Evolutionary conservation across 1,284 basidiomycete species (phyloP).

Genomic region (Apiotrichum porosum): DNA sequence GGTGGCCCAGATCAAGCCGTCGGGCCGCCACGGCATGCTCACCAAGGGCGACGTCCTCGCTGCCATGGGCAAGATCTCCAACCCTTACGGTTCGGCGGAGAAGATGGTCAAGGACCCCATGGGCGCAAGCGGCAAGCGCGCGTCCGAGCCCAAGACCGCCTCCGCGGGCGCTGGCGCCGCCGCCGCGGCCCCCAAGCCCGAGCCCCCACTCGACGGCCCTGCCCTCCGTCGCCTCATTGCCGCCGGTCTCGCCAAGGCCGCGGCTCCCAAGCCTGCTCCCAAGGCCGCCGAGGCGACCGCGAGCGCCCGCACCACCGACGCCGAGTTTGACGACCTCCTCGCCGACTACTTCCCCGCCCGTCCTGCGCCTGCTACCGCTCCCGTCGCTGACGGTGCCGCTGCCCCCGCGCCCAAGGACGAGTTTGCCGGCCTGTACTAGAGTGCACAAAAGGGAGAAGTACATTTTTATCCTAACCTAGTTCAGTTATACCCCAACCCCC

Average conservation of each 20-base stretch:
- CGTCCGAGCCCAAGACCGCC: slow-evolving; percentile 24
- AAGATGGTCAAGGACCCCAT: slow-evolving; percentile 56
- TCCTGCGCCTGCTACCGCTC: slow-evolving; percentile 31
- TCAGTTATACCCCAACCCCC: no score
- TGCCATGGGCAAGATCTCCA: slow-evolving; percentile 61
- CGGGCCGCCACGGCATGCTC: slow-evolving; percentile 79
- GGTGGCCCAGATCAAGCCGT: slow-evolving; percentile 54
- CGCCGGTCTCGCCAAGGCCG: slow-evolving; percentile 60
- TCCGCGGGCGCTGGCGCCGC: slow-evolving; percentile 15
- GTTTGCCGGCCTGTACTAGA: slow-evolving; percentile 39
- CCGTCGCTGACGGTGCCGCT: slow-evolving; percentile 20
- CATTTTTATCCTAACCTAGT: no score
- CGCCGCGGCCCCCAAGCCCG: slow-evolving; percentile 21
- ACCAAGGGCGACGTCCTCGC: slow-evolving; percentile 85
- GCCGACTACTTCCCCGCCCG: slow-evolving; percentile 42
- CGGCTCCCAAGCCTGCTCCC: slow-evolving; percentile 26
- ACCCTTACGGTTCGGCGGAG: slow-evolving; percentile 67
- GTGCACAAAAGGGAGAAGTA: background rate
- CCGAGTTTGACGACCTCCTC: slow-evolving; percentile 44
- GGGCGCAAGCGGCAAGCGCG: slow-evolving; percentile 37
- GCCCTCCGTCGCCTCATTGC: slow-evolving; percentile 68
- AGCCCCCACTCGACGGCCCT: slow-evolving; percentile 61
- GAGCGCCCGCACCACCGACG: slow-evolving; percentile 16
- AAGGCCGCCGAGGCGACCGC: background rate
- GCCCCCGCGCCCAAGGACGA: slow-evolving; percentile 35